Evolutionary conservation across 2,329 filamentous ascomycete genomes (phyloP), one percentile per base, ranked within the genome.

Genomic region (Fusarium papillatum): DNA sequence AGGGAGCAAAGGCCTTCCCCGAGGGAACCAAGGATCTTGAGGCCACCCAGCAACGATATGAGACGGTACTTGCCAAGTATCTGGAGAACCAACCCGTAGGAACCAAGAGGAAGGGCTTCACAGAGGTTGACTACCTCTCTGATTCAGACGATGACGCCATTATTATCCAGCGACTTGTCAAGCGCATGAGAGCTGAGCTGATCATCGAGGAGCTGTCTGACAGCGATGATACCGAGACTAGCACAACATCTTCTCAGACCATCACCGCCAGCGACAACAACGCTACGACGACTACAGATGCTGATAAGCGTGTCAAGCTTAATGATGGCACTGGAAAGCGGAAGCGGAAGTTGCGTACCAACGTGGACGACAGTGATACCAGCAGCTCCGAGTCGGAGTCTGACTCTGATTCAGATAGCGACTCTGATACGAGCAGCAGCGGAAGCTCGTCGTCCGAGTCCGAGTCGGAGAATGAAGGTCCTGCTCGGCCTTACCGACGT

Each of bases 101-200:
- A 55, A 79, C 81, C 79, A 87, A 87, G 73, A 85, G 86, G 68
- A 90, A 91, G 80, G 83, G 82, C 50, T 89, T 90, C 73, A 86
- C 88, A 63, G 90, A 92, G 82, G 83, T 86, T 7, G 86, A 89
- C 39, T 90, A 88, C 68, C 84, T 89, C 26, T 81, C 87, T 38
- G 85, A 86, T 66, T 85, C 88, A 17, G 83, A 87, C 14, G 88
- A 91, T 68, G 85, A 85, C 64, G 80, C 85, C 50, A 85, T 86
- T 50, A 87, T 93, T 82, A 87, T 89, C 71, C 84, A 85, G 68
- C 88, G 91, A 31, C 85, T 92, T 64, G 86, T 91, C 57, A 92
- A 91, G 85, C 89, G 91, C 66, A 91, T 92, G 86, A 89, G 91
- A 38, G 89, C 91, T 11, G 91, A 93, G 81, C 85, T 87, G 73